Evolutionary conservation across 192 early-diverging fungal species (phyloP).

Genomic region (Geranomyces michiganensis): DNA sequence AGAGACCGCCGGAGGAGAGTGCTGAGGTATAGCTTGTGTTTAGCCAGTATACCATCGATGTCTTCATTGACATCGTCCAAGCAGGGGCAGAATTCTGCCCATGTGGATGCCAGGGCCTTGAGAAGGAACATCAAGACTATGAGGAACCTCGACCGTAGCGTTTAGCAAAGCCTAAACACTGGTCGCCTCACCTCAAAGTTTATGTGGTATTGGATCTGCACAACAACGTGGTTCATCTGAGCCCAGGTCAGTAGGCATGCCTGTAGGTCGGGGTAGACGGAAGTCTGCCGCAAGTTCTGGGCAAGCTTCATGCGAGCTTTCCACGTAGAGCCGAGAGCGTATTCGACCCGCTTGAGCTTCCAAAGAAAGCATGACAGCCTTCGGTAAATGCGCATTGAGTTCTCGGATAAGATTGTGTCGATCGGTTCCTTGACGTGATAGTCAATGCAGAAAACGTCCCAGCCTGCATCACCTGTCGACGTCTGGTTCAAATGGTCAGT

Average conservation of each 20-base stretch:
- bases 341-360: conserved; percentile 84
- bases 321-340: conserved; percentile 76
- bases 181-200: conserved; percentile 77
- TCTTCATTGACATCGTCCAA: conserved; percentile 66
- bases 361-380: conserved; percentile 88
- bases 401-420: conserved; percentile 76
- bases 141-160: background rate
- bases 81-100: conserved; percentile 73
- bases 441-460: conserved; percentile 92
- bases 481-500: conserved; percentile 29
- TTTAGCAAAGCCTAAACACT: too few species aligned
- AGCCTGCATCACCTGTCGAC: conserved; percentile 71
- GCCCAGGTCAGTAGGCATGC: conserved; percentile 67
- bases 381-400: conserved; percentile 77
- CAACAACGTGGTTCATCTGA: conserved; percentile 93
- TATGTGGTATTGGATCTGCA: conserved; percentile 92
- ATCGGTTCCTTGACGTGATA: conserved; percentile 85
- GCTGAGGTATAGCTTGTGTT: conserved; percentile 75
- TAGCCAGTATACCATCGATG: conserved; percentile 78
- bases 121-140: background rate
- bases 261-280: conserved; percentile 61
- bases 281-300: conserved; percentile 7
- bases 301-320: conserved; percentile 67
- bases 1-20: conserved; percentile 56
- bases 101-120: conserved; percentile 83